Evolutionary conservation across 2,329 filamentous ascomycete genomes (phyloP).

Genomic region (Talaromyces sp.): DNA sequence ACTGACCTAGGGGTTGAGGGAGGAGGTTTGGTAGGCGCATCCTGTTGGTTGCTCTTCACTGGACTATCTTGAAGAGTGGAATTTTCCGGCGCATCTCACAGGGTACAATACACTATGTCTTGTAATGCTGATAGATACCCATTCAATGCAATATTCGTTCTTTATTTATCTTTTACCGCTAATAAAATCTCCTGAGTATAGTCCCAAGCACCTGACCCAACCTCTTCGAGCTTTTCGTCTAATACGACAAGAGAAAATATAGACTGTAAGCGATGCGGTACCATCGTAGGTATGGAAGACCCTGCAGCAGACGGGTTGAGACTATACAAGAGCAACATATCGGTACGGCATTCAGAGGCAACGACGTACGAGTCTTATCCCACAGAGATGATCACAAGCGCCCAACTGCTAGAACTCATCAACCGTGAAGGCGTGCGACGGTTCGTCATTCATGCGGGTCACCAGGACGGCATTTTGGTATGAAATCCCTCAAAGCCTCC

Average conservation of each 20-base stretch:
- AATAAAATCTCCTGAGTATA: not conserved
- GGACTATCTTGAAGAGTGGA: constrained; percentile 1
- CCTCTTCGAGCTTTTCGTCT: not conserved
- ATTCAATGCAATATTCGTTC: not conserved
- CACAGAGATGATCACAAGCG: constrained; percentile 42
- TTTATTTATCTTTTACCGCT: not conserved
- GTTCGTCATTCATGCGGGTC: constrained; percentile 45
- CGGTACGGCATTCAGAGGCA: constrained; percentile 17
- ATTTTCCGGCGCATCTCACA: constrained; percentile 7
- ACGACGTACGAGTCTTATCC: constrained; percentile 26
- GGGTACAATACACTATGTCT: constrained; percentile 7
- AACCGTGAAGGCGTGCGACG: constrained; percentile 53
- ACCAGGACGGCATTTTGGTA: constrained; percentile 34
- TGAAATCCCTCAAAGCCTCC: constrained; percentile 7
- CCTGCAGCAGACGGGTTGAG: constrained; percentile 40
- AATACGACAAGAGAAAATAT: constrained; percentile 15
- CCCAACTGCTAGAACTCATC: constrained; percentile 51
- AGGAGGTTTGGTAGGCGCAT: not conserved
- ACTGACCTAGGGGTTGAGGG: not conserved
- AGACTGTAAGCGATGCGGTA: constrained; percentile 25
- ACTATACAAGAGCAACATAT: constrained; percentile 47
- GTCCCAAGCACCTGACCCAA: not conserved
- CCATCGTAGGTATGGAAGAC: constrained; percentile 36
- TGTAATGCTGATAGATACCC: not conserved
- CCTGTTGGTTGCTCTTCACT: constrained; percentile 8